Conservation (phyloP, 345 rosid species). For the Carallia brachiata region DNA sequence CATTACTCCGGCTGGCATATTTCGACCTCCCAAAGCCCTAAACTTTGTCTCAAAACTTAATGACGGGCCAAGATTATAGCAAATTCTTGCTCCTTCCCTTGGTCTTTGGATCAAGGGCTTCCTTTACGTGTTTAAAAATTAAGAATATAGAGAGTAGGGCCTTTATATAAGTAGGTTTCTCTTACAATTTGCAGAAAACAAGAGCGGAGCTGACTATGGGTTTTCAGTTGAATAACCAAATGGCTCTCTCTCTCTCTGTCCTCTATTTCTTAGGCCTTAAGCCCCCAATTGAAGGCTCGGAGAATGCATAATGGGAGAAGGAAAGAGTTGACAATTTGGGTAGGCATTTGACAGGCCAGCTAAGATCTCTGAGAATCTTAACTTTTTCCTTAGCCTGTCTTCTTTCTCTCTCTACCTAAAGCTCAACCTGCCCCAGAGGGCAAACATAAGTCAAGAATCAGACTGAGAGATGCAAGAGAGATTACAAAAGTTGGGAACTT, state of each 20-base stretch:
- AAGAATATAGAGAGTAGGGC: too few species aligned
- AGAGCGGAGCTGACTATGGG: too few species aligned
- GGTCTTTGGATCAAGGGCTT: background rate
- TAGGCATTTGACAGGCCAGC: slow-evolving; percentile 23
- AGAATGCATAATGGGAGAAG: slow-evolving; percentile 8
- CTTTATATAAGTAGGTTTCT: too few species aligned
- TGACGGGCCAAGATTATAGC: background rate
- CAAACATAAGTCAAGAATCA: slow-evolving; percentile 2
- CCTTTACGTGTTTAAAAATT: too few species aligned
- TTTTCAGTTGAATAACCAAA: background rate
- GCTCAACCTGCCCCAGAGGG: slow-evolving; percentile 25
- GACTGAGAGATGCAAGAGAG: background rate
- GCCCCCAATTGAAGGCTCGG: slow-evolving; percentile 20
- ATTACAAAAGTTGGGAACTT: too few species aligned
- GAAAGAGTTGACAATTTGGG: slow-evolving; percentile 28
- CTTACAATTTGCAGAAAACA: too few species aligned
- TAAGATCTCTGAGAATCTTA: slow-evolving; percentile 36
- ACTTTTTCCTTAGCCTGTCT: slow-evolving; percentile 21
- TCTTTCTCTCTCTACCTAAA: slow-evolving; percentile 6
- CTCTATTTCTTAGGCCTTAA: slow-evolving; percentile 1
- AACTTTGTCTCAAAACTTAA: background rate
- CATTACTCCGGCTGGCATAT: slow-evolving; percentile 61
- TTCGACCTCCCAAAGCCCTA: slow-evolving; percentile 33
- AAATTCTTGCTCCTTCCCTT: background rate
- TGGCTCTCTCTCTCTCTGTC: slow-evolving; percentile 1